Percentiles rank a stretch among this genome's conserved stretches.
These are phyloP conservation scores for Parathielavia hyrcaniae DNA, from an alignment of 495 filamentous ascomycete species.

Conservation along the genomic window DNA sequence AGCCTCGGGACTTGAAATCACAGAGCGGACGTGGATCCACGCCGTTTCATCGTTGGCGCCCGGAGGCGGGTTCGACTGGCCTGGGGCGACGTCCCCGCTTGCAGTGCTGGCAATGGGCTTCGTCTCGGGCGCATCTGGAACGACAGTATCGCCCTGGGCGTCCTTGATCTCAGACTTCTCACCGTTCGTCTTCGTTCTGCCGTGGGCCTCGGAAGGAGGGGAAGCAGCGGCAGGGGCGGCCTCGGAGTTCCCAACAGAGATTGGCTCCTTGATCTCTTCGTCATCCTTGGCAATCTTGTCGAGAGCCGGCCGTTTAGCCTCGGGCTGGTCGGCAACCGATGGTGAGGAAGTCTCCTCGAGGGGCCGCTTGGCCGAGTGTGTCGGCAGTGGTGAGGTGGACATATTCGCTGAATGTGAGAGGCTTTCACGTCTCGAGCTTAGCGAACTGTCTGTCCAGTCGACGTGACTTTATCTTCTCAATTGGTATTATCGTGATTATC, in stretches of 20 bases:
- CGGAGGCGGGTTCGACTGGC: slow-evolving; percentile 27
- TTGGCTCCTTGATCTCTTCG: slow-evolving; percentile 36
- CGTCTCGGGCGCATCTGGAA: slow-evolving; percentile 58
- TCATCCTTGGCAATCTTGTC: slow-evolving; percentile 74
- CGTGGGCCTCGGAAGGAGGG: slow-evolving; percentile 35
- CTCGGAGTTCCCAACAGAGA: slow-evolving; percentile 38
- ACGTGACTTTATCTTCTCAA: slow-evolving; percentile 49
- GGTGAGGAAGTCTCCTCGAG: slow-evolving; percentile 95
- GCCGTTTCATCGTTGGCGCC: slow-evolving; percentile 71
- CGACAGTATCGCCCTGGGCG: slow-evolving; percentile 59
- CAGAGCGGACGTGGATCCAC: slow-evolving; percentile 94
- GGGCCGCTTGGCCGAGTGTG: slow-evolving; percentile 74
- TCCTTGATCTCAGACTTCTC: slow-evolving; percentile 54
- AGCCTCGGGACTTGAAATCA: slow-evolving; percentile 94
- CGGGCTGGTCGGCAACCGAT: slow-evolving; percentile 86
- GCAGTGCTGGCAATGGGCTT: slow-evolving; percentile 44
- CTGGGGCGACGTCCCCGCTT: slow-evolving; percentile 40
- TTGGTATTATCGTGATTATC: slow-evolving; percentile 50
- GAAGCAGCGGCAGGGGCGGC: slow-evolving; percentile 20
- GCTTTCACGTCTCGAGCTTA: slow-evolving; percentile 29
- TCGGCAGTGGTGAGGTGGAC: slow-evolving; percentile 51
- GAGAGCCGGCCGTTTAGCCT: slow-evolving; percentile 92
- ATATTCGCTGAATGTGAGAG: slow-evolving; percentile 39
- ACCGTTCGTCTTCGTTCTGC: slow-evolving; percentile 44
- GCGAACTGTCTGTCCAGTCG: slow-evolving; percentile 13